Evolutionary conservation across 208 protist genomes (phyloP), one percentile per base, ranked within the genome.

Genomic region (Giardia muris): DNA sequence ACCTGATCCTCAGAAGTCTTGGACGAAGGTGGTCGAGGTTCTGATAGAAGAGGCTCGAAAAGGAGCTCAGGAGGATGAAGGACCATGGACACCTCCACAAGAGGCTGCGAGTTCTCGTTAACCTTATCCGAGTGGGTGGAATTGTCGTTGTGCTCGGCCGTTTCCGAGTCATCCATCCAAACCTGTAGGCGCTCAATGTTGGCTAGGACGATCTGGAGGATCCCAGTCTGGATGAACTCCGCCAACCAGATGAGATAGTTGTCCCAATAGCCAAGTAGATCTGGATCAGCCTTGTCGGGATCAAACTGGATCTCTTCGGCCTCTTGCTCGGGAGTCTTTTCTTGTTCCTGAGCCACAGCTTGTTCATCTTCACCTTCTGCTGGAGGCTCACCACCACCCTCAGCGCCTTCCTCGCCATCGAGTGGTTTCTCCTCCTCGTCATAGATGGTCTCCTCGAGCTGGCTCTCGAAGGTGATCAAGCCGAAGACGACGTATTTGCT

Each of bases 141-240:
- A 4, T 46, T 46, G 4, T 90, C 87, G 45, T 90, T 90, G 44
- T 90, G 87, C 43, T 90, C 87, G 43, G 44, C 1, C 4, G 87
- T 90, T 47, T 90, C 87, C 2, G 87, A 44, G 2, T 90, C 87
- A n/a, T 90, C 87, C 87, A 90, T 90, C n/a, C 45, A 90, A 22
- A 47, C 43, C 45, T 90, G 87, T 1, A 90, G 19, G 30, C 45
- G 45, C 2, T 44, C 45, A 2, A 90, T n/a, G 44, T 90, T 90
- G 44, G 43, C n/a, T 10, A 90, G 2, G 45, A 90, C 43, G 48
- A 90, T 90, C 1, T 90, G 42, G 46, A 90, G 44, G 1, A 90
- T 4, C 2, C 87, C 87, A 48, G 43, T 47, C 44, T 90, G 44
- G 30, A 90, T 47, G 48, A 47, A 90, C 45, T 90, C 87, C 19